Percentiles rank a stretch among this genome's conserved stretches.
Evolutionary conservation across 345 rosid genomes (phyloP).

Genomic region (Corymbia maculata): DNA sequence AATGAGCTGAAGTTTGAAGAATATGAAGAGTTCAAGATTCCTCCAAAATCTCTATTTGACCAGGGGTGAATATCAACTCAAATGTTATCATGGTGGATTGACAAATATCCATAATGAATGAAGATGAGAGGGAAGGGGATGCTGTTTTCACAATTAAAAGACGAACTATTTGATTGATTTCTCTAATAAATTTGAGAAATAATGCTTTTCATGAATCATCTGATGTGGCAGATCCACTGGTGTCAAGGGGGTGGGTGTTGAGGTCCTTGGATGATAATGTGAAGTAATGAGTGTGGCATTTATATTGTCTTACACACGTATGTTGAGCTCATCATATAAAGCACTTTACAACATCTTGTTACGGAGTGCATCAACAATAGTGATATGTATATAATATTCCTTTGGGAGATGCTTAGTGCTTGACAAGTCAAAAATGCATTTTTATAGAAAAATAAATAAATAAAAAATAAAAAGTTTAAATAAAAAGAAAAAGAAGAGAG

Average conservation of each 20-base stretch:
- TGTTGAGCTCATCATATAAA: too few relatives aligned
- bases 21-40: neutral
- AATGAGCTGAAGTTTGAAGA: neutral
- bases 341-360: neutral
- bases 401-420: too few relatives aligned
- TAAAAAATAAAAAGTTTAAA: too few relatives aligned
- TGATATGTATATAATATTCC: too few relatives aligned
- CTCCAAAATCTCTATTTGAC: neutral
- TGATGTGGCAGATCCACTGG: accelerated
- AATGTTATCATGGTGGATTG: neutral
- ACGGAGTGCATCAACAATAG: neutral
- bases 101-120: too few relatives aligned
- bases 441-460: too few relatives aligned
- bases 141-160: too few relatives aligned
- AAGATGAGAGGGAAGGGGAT: neutral
- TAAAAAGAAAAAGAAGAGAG: too few relatives aligned
- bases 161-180: neutral
- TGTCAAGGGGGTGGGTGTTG: neutral
- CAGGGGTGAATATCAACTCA: neutral
- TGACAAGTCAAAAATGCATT: too few relatives aligned
- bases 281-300: neutral
- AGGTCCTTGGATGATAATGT: neutral
- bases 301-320: too few relatives aligned
- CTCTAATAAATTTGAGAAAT: neutral
- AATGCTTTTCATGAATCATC: neutral